Base-by-base conservation (phyloP, 176 grass and related monocot genomes). In the Oryza brachyantha region DNA sequence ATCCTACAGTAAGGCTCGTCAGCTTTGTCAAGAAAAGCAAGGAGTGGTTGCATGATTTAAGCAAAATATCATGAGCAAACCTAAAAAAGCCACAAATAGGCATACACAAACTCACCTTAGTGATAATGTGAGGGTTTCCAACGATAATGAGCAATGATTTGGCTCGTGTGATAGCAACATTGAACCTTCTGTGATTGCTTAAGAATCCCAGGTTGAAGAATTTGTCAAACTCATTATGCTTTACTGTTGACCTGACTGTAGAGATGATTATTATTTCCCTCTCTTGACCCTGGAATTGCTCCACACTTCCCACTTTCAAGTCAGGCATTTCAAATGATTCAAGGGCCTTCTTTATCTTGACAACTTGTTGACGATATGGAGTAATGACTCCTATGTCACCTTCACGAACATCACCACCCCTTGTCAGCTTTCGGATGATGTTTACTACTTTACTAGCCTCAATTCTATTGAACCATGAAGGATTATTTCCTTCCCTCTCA, bases 211-310 rank as follows among this genome's bases (percentile, higher is more conserved):
- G 91, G 50, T 94, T 91, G 68, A 90, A 85, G n/a, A 85, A 79
- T 63, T 79, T 82, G 74, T 94, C 90, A 81, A 89, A 85, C 34
- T 93, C 85, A 11, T 98, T 94, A 61, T 98, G 90, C 74, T 90
- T 98, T 34, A 98, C 80, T 2, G 96, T 98, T 19, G 92, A 98
- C 66, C 92, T 90, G 48, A 98, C 96, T 40, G 96, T 98, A 61
- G 96, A 98, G 61, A 98, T 92, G 39, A 98, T 94, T 68, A 98
- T 94, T 25, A 94, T 60, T 76, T 98, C 80, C 85, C 90, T 88
- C 69, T 98, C 96, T 73, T 98, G 95, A 9, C 95, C 95, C 80
- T 94, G 92, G 83, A 98, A 98, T 86, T 98, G 95, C 55, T 94
- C 92, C 0, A 98, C 90, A 64, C 92, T 98, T 41, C 95, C 88